Evolutionary conservation across 768 basidiomycete species (phyloP), one percentile per base, ranked within the genome.

Genomic region (Termitomyces sp.): DNA sequence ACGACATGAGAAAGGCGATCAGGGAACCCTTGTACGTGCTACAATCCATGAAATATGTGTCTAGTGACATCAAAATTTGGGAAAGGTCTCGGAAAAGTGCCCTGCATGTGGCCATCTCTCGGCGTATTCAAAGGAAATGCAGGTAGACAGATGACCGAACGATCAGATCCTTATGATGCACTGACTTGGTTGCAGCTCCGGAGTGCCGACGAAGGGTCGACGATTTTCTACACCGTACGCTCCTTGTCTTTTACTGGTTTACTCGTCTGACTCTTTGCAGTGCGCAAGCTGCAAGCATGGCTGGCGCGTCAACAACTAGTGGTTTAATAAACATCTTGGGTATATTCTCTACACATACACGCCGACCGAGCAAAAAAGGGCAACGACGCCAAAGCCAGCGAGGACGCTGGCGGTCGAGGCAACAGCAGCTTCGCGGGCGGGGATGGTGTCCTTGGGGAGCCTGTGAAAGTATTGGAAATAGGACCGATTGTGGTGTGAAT

Each of bases 161-260:
- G 37, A 57, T 52, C 2, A 38, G 48, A 21, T 15, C 11, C 7
- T 33, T 28, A 15, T 8, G 21, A 15, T n/a, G 14, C 19, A 45
- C 43, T 54, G 30, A 54, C 42, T 54, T 37, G 4, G 0, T 17
- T 23, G 41, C 68, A 91, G 89, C 75, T 91, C 68, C 84, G 94
- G 50, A 91, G 91, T 62, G 94, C 92, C 40, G 94, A 96, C 71
- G 94, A 96, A 77, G 94, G 94, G 3, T 91, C 91, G 33, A 97
- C 94, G 12, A 86, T 95, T 64, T 86, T 96, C 69, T 97, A 95
- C 71, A 92, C 87, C n/a, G 94, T 94, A 67, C 59, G 89, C 77
- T 33, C 60, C 14, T 49, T 54, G 54, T 49, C 37, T 54, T 38
- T 37, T 17, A 5, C 31, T 53, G 38, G 21, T 28, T 33, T 26